Evolutionary conservation across 2,329 filamentous ascomycete genomes (phyloP), one percentile per base, ranked within the genome.

Genomic region (Colletotrichum caudatum): DNA sequence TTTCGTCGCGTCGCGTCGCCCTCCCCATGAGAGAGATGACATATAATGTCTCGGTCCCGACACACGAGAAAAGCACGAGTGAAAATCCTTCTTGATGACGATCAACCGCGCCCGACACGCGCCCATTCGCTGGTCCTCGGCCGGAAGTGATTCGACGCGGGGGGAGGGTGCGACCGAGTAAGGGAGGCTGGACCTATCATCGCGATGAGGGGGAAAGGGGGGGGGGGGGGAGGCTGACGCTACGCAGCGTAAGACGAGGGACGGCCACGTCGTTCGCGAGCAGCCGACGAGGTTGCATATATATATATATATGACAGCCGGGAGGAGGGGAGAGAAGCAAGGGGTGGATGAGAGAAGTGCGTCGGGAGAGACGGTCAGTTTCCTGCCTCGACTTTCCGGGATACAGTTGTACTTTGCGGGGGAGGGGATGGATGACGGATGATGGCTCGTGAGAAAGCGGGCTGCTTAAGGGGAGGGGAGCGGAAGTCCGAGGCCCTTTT

Each of bases 161-260:
- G 20, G 6, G 18, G 4, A n/a, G 26, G 48, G 6, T 8, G 6
- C 16, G 16, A 14, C 35, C 20, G 41, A 11, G 23, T 20, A 56
- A 26, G 11, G 54, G 44, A 61, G 53, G 64, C 44, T 62, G 58
- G 57, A 0, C 44, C 51, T 68, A 62, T 71, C 29, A 53, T 6
- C 7, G 37, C 2, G 39, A 41, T 51, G 39, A 33, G 64, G 64
- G 58, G n/a, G n/a, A n/a, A n/a, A n/a, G n/a, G n/a, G n/a, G n/a
- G n/a, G n/a, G n/a, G n/a, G n/a, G 39, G 46, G 68, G 29, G 8
- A 26, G 35, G 12, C 26, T 33, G 53, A 18, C 14, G 39, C n/a
- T 57, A 16, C 1, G 39, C 16, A n/a, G 11, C 1, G 39, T n/a
- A n/a, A 11, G 18, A n/a, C 20, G 29, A 35, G 20, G 20, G 20